Conservation (phyloP, 2,329 filamentous ascomycete genomes). For the Aspergillus novofumigatus region DNA sequence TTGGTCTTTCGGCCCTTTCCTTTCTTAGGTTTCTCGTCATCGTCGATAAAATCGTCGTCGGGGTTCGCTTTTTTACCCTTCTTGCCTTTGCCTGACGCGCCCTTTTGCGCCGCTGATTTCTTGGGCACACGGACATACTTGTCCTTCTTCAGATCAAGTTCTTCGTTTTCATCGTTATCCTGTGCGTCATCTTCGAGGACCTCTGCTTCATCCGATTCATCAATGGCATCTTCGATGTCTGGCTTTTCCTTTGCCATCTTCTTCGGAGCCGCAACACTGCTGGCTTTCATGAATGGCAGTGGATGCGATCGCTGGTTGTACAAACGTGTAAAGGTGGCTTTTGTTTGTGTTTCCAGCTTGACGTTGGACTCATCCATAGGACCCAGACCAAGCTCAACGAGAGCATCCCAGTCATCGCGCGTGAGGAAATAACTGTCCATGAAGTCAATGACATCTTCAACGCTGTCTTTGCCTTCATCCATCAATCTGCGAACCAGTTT, state of each 20-base stretch:
- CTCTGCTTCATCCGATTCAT: slow-evolving; percentile 78
- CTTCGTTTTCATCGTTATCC: slow-evolving; percentile 67
- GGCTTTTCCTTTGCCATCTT: slow-evolving; percentile 70
- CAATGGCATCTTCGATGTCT: slow-evolving; percentile 92
- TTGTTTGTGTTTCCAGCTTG: slow-evolving; percentile 78
- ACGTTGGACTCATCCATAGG: slow-evolving; percentile 71
- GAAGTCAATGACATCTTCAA: slow-evolving; percentile 79
- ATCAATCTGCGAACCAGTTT: slow-evolving; percentile 71
- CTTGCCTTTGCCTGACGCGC: slow-evolving; percentile 35
- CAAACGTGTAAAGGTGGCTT: slow-evolving; percentile 82
- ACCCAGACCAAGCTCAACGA: slow-evolving; percentile 86
- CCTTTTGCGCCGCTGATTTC: slow-evolving; percentile 51
- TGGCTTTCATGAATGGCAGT: slow-evolving; percentile 93
- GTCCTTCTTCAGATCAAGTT: slow-evolving; percentile 84
- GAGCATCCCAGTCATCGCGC: slow-evolving; percentile 88
- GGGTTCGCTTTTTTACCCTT: slow-evolving; percentile 39
- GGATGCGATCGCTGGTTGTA: slow-evolving; percentile 87
- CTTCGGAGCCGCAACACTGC: slow-evolving; percentile 68
- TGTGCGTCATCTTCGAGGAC: slow-evolving; percentile 50
- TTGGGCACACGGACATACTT: slow-evolving; percentile 95
- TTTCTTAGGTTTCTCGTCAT: slow-evolving; percentile 54
- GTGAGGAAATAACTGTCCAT: slow-evolving; percentile 98
- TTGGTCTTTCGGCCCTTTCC: slow-evolving; percentile 32
- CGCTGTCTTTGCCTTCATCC: slow-evolving; percentile 73
- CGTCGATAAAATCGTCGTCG: slow-evolving; percentile 22